Base-by-base conservation (phyloP, 2,329 filamentous ascomycete species). In the Gyromitra esculenta region DNA sequence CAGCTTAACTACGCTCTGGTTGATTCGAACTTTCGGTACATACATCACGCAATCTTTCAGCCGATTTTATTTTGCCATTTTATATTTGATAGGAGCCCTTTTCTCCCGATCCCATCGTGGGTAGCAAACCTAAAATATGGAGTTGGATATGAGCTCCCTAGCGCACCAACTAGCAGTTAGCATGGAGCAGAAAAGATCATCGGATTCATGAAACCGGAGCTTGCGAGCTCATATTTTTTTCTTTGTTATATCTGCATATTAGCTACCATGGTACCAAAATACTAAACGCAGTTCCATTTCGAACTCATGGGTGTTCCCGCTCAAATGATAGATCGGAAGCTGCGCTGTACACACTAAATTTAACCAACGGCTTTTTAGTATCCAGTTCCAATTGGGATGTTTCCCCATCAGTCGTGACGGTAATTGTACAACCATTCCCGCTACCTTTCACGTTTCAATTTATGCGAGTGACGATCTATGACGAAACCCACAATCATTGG, bases 201-300 rank as follows among this genome's bases (percentile, higher is more conserved):
- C 5, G 11, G 41, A 6, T 15, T 25, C 9, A 15, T 21, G 57
- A 60, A 59, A 43, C 37, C 11, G 13, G 25, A 59, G 31, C 50
- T 9, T 9, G n/a, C n/a, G 11, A 21, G 7, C 7, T 43, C 52
- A 41, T 41, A 60, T 60, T 1, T 13, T 60, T 13, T 60, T n/a
- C 1, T 21, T 43, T 45, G 37, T 8, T 45, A 31, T 21, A 35
- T 21, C 13, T 8, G 39, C 37, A 57, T 57, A 13, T 15, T 43
- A 11, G 31, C 48, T 45, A 68, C 52, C 52, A 68, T 18, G 52
- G 52, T 48, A 45, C 52, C 18, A 18, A 64, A 21, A 52, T 48
- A 9, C 21, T 21, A 21, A 48, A 64, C 25, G 18, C 21, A 41
- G 60, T 18, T 35, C 21, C 41, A 7, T 66, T 66, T 31, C 39